Percentiles rank a stretch among this genome's conserved stretches.
phyloP scores from a whole-genome alignment of 371 early-diverging fungal genomes.

The Mucor indicus region DNA sequence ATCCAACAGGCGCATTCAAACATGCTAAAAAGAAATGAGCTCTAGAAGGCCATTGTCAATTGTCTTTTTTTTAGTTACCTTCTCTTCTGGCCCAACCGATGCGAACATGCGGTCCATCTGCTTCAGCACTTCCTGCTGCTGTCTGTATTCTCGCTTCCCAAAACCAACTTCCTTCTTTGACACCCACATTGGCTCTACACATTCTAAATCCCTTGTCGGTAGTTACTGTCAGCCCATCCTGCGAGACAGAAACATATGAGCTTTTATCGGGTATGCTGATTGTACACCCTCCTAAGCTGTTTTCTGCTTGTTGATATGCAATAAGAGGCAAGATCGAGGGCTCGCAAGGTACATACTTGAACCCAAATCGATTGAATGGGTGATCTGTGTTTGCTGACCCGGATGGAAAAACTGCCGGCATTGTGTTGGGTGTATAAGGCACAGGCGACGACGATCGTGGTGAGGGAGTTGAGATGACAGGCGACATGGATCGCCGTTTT shows the following conservation, averaged over 20 bases:
- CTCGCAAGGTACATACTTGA: slow-evolving; percentile 63
- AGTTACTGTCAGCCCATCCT: slow-evolving; percentile 58
- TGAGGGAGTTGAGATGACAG: slow-evolving; percentile 17
- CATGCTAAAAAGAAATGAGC: slow-evolving; percentile 38
- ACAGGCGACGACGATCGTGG: slow-evolving; percentile 31
- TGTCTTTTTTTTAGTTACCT: slow-evolving; percentile 34
- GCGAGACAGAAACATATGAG: slow-evolving; percentile 60
- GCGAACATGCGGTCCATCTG: slow-evolving; percentile 63
- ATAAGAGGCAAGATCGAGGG: slow-evolving; percentile 51
- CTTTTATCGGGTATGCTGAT: slow-evolving; percentile 66
- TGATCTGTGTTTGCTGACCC: slow-evolving; percentile 35
- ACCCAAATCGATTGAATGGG: slow-evolving; percentile 55
- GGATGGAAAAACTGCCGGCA: slow-evolving; percentile 23
- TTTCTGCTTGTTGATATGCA: slow-evolving; percentile 56
- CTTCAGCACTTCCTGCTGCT: slow-evolving; percentile 27
- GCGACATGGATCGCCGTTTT: slow-evolving; percentile 19
- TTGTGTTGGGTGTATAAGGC: slow-evolving; percentile 19
- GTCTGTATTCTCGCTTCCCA: slow-evolving; percentile 62
- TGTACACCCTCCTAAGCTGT: slow-evolving; percentile 43
- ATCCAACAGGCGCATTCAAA: slow-evolving; percentile 67
- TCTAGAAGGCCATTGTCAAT: too few relatives aligned
- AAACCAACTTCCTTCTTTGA: slow-evolving; percentile 67
- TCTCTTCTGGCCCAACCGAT: slow-evolving; percentile 69
- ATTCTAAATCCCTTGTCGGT: slow-evolving; percentile 70
- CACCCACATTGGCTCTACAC: slow-evolving; percentile 67